These are phyloP conservation scores for Corymbia citriodora DNA, from an alignment of 441 rosid species.

Conservation along the genomic window DNA sequence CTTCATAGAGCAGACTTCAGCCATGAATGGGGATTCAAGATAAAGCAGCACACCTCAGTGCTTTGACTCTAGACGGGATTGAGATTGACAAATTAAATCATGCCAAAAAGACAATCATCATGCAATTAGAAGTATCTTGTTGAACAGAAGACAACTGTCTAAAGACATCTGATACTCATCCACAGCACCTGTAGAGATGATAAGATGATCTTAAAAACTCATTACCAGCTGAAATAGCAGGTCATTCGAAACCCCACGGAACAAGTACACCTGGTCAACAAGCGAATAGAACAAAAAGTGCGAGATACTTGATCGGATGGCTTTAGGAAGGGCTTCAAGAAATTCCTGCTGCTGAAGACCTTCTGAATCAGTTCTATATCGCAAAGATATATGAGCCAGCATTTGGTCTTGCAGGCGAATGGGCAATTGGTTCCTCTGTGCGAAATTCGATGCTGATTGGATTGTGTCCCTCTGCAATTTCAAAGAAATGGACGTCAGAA, in stretches of 20 bases:
- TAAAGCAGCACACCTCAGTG: not conserved
- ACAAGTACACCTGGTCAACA: conserved; percentile 74
- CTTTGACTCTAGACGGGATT: not conserved
- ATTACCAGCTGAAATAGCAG: conserved; percentile 92
- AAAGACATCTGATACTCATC: not conserved
- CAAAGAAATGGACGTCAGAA: conserved; percentile 1
- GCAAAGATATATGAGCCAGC: conserved; percentile 80
- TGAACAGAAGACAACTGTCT: not conserved
- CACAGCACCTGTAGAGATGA: not conserved
- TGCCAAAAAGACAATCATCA: not conserved
- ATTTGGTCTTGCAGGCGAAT: conserved; percentile 82
- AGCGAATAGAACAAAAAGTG: conserved; percentile 72
- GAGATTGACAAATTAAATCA: not conserved
- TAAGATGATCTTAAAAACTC: not conserved
- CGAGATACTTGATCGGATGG: conserved; percentile 77
- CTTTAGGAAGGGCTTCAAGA: conserved; percentile 75
- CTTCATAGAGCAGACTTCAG: conserved; percentile 18
- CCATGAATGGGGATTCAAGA: not conserved
- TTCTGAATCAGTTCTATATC: conserved; percentile 73
- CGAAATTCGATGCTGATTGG: conserved; percentile 75
- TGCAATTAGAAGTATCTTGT: not conserved
- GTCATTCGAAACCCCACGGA: conserved; percentile 89
- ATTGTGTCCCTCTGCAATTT: conserved; percentile 71
- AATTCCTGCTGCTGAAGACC: conserved; percentile 93
- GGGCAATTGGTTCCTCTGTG: conserved; percentile 68